These are phyloP conservation scores for Apiospora koreana DNA, from an alignment of 2,329 filamentous ascomycete species.

Conservation along the genomic window DNA sequence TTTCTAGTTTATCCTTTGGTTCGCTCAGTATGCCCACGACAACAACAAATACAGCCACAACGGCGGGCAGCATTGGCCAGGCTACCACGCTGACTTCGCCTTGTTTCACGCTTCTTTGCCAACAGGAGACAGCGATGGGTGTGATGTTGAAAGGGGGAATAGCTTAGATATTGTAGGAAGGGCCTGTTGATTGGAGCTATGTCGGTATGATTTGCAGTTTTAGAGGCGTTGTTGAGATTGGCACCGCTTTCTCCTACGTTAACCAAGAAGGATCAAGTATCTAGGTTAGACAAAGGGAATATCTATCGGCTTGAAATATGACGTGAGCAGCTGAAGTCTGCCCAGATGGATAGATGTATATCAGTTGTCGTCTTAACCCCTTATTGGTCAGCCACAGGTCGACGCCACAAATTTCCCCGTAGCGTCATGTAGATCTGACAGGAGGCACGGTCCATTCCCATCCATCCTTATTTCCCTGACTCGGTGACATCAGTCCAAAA, in stretches of 20 bases:
- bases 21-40: background rate
- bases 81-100: too few relatives aligned
- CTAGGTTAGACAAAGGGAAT: background rate
- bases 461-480: slow-evolving; percentile 8
- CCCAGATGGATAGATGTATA: too few relatives aligned
- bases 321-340: background rate
- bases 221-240: background rate
- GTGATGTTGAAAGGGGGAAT: too few relatives aligned
- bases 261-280: too few relatives aligned
- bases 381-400: background rate
- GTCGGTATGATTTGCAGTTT: background rate
- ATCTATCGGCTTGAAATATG: background rate
- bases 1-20: too few relatives aligned
- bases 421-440: slow-evolving; percentile 1
- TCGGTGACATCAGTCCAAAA: slow-evolving; percentile 4
- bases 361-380: background rate
- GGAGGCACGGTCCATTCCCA: slow-evolving; percentile 8
- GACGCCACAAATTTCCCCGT: background rate
- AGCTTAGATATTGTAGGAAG: too few relatives aligned
- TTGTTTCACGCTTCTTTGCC: too few relatives aligned
- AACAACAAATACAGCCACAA: too few relatives aligned
- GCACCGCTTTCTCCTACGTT: too few relatives aligned
- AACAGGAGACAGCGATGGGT: too few relatives aligned
- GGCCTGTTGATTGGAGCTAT: background rate
- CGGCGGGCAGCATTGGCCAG: too few relatives aligned